Percentiles rank a stretch among this genome's conserved stretches.
Conservation (phyloP, 2,329 filamentous ascomycete genomes). For the Iodosphaeria phyllophila region DNA sequence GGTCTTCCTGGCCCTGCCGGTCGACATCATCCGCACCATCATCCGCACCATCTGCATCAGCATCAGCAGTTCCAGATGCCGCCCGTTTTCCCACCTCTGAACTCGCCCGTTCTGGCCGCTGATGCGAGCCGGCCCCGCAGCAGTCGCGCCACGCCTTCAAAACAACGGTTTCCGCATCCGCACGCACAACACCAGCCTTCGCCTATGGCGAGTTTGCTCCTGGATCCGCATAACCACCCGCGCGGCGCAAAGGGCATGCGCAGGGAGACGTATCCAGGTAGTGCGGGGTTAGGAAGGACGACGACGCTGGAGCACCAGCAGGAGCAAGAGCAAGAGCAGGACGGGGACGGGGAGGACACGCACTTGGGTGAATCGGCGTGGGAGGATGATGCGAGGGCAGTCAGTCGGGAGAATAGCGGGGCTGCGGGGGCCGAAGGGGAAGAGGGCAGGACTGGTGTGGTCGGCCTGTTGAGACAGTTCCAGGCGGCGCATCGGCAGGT, state of each 20-base stretch:
- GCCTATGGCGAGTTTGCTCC: constrained; percentile 52
- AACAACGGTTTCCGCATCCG: constrained; percentile 24
- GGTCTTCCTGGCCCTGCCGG: constrained; percentile 36
- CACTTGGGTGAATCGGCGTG: constrained; percentile 39
- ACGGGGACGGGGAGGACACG: constrained; percentile 31
- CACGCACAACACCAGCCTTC: constrained; percentile 34
- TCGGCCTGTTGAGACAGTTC: constrained; percentile 39
- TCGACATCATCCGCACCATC: no score
- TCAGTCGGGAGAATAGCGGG: constrained; percentile 35
- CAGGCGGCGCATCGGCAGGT: constrained; percentile 32
- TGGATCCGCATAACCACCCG: constrained; percentile 62
- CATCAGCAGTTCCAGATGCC: constrained; percentile 63
- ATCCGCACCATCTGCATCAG: no score
- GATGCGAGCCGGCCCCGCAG: constrained; percentile 30
- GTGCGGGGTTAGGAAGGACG: constrained; percentile 20
- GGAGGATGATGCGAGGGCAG: constrained; percentile 35
- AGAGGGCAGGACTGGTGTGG: constrained; percentile 32
- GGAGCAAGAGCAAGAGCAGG: constrained; percentile 36
- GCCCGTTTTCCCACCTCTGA: constrained; percentile 53
- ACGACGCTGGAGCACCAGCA: constrained; percentile 17
- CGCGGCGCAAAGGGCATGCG: constrained; percentile 31
- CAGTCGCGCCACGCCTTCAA: constrained; percentile 16
- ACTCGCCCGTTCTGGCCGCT: constrained; percentile 37
- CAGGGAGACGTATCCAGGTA: constrained; percentile 36
- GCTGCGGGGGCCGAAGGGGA: constrained; percentile 21